phyloP scores from a whole-genome alignment of 108 stramenopile genomes.

The Epithemia pelagica region DNA sequence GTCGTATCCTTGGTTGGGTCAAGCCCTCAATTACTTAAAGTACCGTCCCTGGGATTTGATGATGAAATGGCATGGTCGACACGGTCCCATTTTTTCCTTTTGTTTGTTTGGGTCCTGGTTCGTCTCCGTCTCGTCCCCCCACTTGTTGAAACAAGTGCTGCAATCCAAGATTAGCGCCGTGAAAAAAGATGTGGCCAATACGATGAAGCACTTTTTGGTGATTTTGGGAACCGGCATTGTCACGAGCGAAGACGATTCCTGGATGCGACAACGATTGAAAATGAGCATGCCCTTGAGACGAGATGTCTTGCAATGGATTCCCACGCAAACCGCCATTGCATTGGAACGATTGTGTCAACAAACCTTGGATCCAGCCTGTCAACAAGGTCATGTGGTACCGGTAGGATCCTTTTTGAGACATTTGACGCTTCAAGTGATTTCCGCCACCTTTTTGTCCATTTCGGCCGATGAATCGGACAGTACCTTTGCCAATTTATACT shows the following conservation, averaged over 20 bases:
- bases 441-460: conserved; percentile 15
- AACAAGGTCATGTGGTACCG: conserved; percentile 2
- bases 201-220: conserved; percentile 19
- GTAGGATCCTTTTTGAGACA: conserved; percentile 14
- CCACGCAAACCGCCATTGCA: conserved; percentile 11
- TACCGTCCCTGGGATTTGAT: conserved; percentile 25
- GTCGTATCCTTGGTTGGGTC: conserved; percentile 13
- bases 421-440: conserved; percentile 27
- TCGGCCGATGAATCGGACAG: conserved; percentile 18
- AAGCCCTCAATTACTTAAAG: conserved; percentile 14
- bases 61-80: conserved; percentile 12
- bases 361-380: conserved; percentile 16
- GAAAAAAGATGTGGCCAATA: conserved; percentile 20
- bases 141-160: conserved; percentile 17
- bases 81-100: conserved; percentile 21
- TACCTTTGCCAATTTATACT: conserved; percentile 23
- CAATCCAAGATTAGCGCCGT: conserved; percentile 19
- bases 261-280: conserved; percentile 28
- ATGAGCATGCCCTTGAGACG: conserved; percentile 15
- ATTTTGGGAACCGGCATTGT: conserved; percentile 26
- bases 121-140: conserved; percentile 9
- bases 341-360: conserved; percentile 11
- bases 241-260: conserved; percentile 17
- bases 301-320: conserved; percentile 18
- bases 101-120: conserved; percentile 7